Evolutionary conservation across 106 monocot species (phyloP).

Genomic region (Allium cepa): DNA sequence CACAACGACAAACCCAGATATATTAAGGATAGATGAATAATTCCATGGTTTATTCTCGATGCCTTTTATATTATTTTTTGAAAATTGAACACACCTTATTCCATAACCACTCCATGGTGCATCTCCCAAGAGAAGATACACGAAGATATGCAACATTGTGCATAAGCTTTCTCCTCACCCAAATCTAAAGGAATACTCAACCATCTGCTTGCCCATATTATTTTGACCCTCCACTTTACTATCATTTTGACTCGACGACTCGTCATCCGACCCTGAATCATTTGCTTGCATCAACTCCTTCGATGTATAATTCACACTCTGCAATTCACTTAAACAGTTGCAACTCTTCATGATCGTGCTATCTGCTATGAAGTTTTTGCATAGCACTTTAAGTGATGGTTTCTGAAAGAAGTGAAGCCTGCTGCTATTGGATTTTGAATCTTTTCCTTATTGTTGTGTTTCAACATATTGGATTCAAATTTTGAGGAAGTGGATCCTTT

Average conservation of each 20-base stretch:
- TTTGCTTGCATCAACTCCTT: conserved; percentile 37
- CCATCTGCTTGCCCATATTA: conserved; percentile 79
- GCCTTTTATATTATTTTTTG: not conserved
- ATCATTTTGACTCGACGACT: conserved; percentile 12
- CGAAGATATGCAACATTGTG: conserved; percentile 70
- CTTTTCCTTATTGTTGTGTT: conserved; percentile 9
- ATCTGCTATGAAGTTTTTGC: conserved; percentile 45
- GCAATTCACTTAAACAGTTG: conserved; percentile 42
- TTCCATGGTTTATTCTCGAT: too few relatives aligned
- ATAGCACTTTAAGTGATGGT: conserved; percentile 59
- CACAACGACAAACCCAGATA: too few relatives aligned
- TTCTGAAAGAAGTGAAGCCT: conserved; percentile 57
- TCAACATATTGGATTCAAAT: not conserved
- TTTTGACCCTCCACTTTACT: not conserved
- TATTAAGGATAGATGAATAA: not conserved
- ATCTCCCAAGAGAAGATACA: conserved; percentile 64
- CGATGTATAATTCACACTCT: conserved; percentile 8
- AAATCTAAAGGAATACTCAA: conserved; percentile 85
- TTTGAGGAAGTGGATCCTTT: not conserved
- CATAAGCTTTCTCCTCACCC: conserved; percentile 78
- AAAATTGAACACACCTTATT: conserved; percentile 52
- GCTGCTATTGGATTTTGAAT: conserved; percentile 23
- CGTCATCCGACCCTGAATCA: conserved; percentile 41
- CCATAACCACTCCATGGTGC: conserved; percentile 86
- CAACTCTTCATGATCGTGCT: conserved; percentile 46